A percentile compares a stretch with the other conserved stretches of the same genome.
These are phyloP conservation scores for Silene noctiflora DNA, from an alignment of 179 eudicot species.

Conservation along the genomic window DNA sequence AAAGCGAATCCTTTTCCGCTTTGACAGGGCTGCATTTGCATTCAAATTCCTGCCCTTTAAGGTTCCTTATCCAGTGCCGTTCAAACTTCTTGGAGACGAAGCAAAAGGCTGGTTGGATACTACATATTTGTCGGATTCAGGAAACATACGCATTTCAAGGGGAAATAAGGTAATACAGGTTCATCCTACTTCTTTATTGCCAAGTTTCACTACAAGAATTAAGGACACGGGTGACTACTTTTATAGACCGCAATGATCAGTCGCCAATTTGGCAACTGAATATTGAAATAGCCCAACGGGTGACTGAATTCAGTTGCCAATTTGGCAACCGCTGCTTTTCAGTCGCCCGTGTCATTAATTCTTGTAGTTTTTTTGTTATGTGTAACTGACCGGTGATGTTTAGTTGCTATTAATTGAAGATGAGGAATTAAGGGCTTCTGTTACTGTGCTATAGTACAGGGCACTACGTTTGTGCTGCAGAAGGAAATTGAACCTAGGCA, in stretches of 20 bases:
- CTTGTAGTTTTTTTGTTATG: too few relatives aligned
- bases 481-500: conserved; percentile 81
- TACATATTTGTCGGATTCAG: conserved; percentile 85
- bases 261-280: too few relatives aligned
- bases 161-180: conserved; percentile 77
- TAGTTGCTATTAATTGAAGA: too few relatives aligned
- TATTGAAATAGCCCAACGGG: too few relatives aligned
- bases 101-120: conserved; percentile 99
- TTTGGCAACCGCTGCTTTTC: too few relatives aligned
- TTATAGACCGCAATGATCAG: too few relatives aligned
- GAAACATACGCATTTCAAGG: conserved; percentile 87
- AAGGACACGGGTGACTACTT: too few relatives aligned
- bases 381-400: not conserved
- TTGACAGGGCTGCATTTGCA: conserved; percentile 95
- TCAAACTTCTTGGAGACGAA: conserved; percentile 91
- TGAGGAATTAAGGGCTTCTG: conserved; percentile 53
- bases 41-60: conserved; percentile 90
- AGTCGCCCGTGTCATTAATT: too few relatives aligned
- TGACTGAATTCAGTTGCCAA: too few relatives aligned
- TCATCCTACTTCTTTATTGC: conserved; percentile 5
- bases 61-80: conserved; percentile 97
- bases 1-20: conserved; percentile 77
- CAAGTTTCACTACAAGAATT: too few relatives aligned
- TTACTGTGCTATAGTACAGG: conserved; percentile 82
- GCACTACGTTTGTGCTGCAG: conserved; percentile 98